These are phyloP conservation scores for Mucor circinelloides DNA, from an alignment of 371 early-diverging fungal genomes.

Conservation along the genomic window DNA sequence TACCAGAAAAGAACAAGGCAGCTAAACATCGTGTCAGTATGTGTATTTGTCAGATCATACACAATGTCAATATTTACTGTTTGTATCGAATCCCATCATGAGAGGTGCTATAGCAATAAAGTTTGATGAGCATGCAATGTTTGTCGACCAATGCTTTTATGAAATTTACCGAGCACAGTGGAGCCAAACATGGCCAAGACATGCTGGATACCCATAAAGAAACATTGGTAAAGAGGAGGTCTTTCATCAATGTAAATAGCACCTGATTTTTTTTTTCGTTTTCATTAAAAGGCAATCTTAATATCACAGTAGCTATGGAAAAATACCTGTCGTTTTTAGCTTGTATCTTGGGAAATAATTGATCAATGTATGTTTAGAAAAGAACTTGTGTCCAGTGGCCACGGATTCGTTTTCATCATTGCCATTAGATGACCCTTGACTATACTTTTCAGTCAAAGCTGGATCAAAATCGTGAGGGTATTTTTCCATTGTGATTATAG, in stretches of 20 bases:
- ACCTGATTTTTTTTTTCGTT: constrained; percentile 23
- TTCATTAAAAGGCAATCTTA: neutral
- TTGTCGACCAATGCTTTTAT: neutral
- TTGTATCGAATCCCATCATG: constrained; percentile 58
- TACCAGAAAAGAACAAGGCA: constrained; percentile 59
- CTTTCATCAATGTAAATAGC: constrained; percentile 52
- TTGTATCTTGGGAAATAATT: constrained; percentile 29
- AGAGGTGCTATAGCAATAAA: constrained; percentile 35
- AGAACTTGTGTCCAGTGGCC: constrained; percentile 21
- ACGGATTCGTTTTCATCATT: neutral
- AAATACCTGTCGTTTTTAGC: constrained; percentile 22
- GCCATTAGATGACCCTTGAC: neutral
- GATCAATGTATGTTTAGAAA: constrained; percentile 21
- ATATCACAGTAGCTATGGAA: neutral
- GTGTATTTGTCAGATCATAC: neutral
- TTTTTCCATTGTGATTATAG: neutral
- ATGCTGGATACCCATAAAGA: constrained; percentile 59
- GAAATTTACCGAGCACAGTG: constrained; percentile 44
- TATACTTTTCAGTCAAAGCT: constrained; percentile 8
- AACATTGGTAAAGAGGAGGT: constrained; percentile 36
- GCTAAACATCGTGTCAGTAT: constrained; percentile 23
- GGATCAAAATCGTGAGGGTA: constrained; percentile 9
- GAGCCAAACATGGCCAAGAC: constrained; percentile 65
- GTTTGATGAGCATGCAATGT: neutral
- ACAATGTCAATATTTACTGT: constrained; percentile 35